Evolutionary conservation across 108 stramenopile species (phyloP).

Genomic region (Skeletonema tropicum): DNA sequence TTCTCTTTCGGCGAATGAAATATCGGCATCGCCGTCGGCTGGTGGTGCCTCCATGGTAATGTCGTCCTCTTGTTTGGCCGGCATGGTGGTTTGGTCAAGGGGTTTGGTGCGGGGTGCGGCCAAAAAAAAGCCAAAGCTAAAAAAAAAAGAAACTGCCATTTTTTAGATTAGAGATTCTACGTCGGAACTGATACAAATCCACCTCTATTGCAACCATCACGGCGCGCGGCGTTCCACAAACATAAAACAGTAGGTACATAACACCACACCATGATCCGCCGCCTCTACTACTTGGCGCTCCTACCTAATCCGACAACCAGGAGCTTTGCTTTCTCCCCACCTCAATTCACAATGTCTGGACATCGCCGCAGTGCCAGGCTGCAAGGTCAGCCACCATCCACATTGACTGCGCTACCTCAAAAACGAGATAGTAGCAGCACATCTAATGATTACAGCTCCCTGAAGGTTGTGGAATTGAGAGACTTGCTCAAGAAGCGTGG

Average conservation of each 20-base stretch:
- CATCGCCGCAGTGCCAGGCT: not conserved
- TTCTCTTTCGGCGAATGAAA: constrained; percentile 1
- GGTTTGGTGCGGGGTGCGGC: too few relatives aligned
- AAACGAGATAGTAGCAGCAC: not conserved
- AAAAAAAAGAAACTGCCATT: not conserved
- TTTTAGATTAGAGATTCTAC: not conserved
- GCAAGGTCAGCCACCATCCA: not conserved
- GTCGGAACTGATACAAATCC: not conserved
- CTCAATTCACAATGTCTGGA: not conserved
- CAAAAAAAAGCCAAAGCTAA: too few relatives aligned
- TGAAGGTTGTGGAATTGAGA: constrained; percentile 24
- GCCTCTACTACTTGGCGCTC: not conserved
- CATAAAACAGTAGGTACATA: too few relatives aligned
- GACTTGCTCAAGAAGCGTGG: constrained; percentile 24
- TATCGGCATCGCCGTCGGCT: not conserved
- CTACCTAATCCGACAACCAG: not conserved
- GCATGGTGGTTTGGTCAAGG: too few relatives aligned
- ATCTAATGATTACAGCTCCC: constrained; percentile 12
- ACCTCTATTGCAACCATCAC: too few relatives aligned
- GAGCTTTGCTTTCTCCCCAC: not conserved
- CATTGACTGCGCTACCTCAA: constrained; percentile 5
- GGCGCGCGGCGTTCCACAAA: too few relatives aligned
- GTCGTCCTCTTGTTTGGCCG: not conserved
- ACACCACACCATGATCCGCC: not conserved
- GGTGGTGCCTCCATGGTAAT: not conserved